Evolutionary conservation across 306 rosid genomes (phyloP), one percentile per base, ranked within the genome.

Genomic region (Astragalus membranaceus): DNA sequence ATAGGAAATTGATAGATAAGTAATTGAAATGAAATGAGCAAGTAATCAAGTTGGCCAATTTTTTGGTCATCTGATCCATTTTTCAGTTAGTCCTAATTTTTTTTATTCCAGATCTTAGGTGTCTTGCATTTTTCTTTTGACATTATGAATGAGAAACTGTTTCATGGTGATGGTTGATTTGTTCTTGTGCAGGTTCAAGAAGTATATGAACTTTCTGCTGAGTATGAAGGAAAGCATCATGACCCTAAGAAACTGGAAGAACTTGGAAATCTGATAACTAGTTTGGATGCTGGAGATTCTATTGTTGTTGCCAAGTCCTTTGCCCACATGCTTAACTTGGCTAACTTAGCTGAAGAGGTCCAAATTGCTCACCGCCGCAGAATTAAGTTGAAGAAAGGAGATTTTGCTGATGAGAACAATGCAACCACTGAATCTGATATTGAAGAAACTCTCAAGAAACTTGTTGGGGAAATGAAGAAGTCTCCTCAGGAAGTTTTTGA

Each of bases 311-410:
- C 96, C 9, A 92, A 92, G 58, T 81, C 98, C 74, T 89, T 92
- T 47, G 50, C 98, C 56, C 92, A 92, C 78, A 92, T 92, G 98
- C 98, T 92, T 84, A 92, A 85, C 82, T 80, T 92, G 80, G 98
- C 96, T 42, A 92, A 92, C 88, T 85, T 92, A 79, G 98, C 98
- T 7, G 98, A 92, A 88, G 96, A 92, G 81, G 96, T 92, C 77
- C 96, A 92, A 80, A 92, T 89, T 37, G 96, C 96, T 58, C 77
- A 86, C 61, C 87, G 98, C 48, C 73, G 96, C 55, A 80, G 92
- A 64, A 86, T 74, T 86, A 92, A 92, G 82, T 72, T 88, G 79
- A 92, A 92, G 50, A 89, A 85, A 67, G 96, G 98, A 0, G 95
- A 83, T 74, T 88, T 92, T 62, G 83, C 67, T 35, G 98, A 92